Evolutionary conservation across 805 yeast genomes (phyloP), one percentile per base, ranked within the genome.

Genomic region (Kodamaea kaohsiungensis): DNA sequence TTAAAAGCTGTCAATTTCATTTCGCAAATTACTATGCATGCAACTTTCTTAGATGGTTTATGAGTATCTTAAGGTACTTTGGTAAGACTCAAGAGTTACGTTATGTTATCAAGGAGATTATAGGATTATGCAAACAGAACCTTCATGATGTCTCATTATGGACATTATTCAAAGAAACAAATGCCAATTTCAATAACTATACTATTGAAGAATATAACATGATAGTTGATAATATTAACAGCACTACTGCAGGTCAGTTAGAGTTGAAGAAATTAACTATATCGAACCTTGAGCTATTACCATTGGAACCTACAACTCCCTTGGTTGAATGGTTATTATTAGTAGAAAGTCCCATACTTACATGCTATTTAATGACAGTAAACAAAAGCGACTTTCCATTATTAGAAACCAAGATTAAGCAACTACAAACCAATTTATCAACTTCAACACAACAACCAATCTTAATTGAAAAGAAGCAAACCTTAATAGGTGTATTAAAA

Each of bases 1-100:
- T 73, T 18, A 62, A 55, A 42, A 68, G 78, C 30, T 67, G 71
- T 59, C 59, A 64, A 22, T 46, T 67, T 18, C 80, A 76, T 59
- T 68, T 61, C 54, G 73, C 77, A 39, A 76, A 75, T 57, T 76
- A 76, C 57, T 69, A 75, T 50, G 78, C 75, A 1, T 63, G 67
- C 30, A 63, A 61, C 49, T 71, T 64, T 47, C 52, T 73, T n/a
- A 58, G 61, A 17, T 74, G 78, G 78, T 51, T 63, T 5, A 55
- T 66, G 4, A 49, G 53, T 3, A 49, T 69, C 10, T 22, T 51
- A 40, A 52, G 42, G 19, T 38, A 27, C 39, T 40, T 40, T 13
- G 35, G 43, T 7, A 16, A 30, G 25, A 43, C 43, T 18, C 25
- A 22, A 22, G 42, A 38, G 12, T n/a, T 48, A 4, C 35, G 25